Base-by-base conservation (phyloP, 2,329 filamentous ascomycete species). In the Tolypocladium inflatum region DNA sequence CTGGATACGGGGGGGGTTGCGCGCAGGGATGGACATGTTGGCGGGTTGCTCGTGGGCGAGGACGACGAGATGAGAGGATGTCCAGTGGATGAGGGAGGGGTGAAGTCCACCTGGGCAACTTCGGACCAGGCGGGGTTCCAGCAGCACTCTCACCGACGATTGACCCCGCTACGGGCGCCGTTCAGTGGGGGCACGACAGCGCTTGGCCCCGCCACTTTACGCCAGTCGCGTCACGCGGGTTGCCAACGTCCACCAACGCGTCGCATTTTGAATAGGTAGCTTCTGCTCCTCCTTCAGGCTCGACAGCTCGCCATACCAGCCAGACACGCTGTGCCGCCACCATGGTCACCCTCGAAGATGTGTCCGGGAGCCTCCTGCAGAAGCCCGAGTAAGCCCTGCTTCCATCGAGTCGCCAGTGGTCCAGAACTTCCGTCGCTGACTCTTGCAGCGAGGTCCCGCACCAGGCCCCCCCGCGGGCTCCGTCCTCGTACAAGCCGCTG, bases 401-500 rank as follows among this genome's bases (percentile, higher is more conserved):
- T 35, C 48, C 63, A 21, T 6, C 45, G 13, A 39, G 37, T 37
- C 37, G 35, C 26, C 37, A 13, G 4, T 7, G 19, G 2, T 43
- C 33, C 9, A 41, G 50, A 41, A 17, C 19, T 42, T 39, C 17
- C 19, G 10, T 42, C 41, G 11, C 23, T 15, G 43, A n/a, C 37
- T 3, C 17, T 42, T 23, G 41, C 55, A 73, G 68, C 62, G 62
- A 74, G 63, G 64, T 74, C 58, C 65, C 69, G 48, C 71, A 72
- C 37, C 64, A 72, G 38, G 66, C 71, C 17, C 73, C 82, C 26
- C 75, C 83, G 54, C 86, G 87, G 58, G 76, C 72, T 53, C 64
- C 78, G 63, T 80, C 80, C 10, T 69, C 70, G 57, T 97, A 97
- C 77, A 87, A 84, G 58, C 86, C 93, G 0, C 80, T 95, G 35